Evolutionary conservation across 768 basidiomycete genomes (phyloP).

Genomic region (Gyrodon lividus): DNA sequence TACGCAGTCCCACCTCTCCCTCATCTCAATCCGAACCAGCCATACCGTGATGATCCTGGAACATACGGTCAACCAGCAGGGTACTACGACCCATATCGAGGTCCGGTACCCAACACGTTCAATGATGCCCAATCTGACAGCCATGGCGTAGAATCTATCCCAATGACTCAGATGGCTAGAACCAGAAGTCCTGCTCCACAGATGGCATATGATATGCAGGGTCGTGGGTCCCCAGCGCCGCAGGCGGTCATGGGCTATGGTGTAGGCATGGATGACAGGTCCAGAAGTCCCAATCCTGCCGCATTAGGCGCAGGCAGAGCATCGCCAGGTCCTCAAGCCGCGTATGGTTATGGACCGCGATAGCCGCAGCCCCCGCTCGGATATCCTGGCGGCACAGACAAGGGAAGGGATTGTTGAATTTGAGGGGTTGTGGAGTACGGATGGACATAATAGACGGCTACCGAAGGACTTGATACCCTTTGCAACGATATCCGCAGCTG

Average conservation of each 20-base stretch:
- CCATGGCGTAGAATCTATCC: slow-evolving; percentile 57
- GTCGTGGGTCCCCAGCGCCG: slow-evolving; percentile 41
- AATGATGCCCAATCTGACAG: slow-evolving; percentile 37
- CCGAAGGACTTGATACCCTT: slow-evolving; percentile 14
- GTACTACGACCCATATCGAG: slow-evolving; percentile 82
- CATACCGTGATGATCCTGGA: slow-evolving; percentile 72
- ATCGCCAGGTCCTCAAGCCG: slow-evolving; percentile 48
- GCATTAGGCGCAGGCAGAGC: slow-evolving; percentile 30
- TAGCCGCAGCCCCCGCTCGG: slow-evolving; percentile 14
- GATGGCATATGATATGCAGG: slow-evolving; percentile 37
- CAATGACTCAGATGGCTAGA: slow-evolving; percentile 67
- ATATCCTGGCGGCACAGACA: not conserved
- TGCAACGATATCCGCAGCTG: slow-evolving; percentile 8
- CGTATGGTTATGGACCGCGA: slow-evolving; percentile 40
- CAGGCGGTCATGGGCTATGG: slow-evolving; percentile 40
- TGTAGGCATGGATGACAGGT: slow-evolving; percentile 24
- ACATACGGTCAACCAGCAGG: slow-evolving; percentile 36
- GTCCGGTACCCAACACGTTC: slow-evolving; percentile 68
- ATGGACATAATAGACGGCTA: slow-evolving; percentile 14
- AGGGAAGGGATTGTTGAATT: slow-evolving; percentile 7
- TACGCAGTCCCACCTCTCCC: slow-evolving; percentile 84
- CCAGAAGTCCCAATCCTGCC: slow-evolving; percentile 30
- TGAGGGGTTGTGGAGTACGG: slow-evolving; percentile 6
- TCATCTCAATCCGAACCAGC: slow-evolving; percentile 73
- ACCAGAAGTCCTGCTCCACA: slow-evolving; percentile 43